These are phyloP conservation scores for Cunninghamia lanceolata DNA, from an alignment of 75 land plant species.

Conservation along the genomic window DNA sequence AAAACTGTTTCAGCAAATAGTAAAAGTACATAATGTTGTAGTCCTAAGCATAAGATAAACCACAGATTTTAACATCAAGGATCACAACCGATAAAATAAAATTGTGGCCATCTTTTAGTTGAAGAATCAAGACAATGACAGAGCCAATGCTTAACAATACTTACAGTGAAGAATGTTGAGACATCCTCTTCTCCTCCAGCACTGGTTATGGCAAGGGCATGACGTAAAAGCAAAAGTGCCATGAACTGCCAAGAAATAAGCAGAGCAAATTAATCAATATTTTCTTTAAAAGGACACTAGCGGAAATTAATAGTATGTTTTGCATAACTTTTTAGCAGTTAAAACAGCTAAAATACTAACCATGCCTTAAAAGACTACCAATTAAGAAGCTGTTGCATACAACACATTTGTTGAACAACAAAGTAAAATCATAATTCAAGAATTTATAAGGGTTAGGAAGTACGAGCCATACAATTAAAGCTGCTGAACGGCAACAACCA, in stretches of 20 bases:
- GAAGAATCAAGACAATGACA: not conserved
- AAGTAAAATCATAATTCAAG: not conserved
- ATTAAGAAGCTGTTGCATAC: not conserved
- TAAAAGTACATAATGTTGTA: not conserved
- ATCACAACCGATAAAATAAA: not conserved
- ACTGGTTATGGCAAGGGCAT: constrained; percentile 16
- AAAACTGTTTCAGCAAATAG: not conserved
- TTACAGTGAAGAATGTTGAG: constrained; percentile 37
- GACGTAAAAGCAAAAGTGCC: constrained; percentile 21
- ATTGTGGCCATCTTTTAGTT: not conserved
- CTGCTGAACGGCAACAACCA: constrained; percentile 83
- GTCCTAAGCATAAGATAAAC: not conserved
- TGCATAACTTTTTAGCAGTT: not conserved
- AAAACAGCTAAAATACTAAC: not conserved
- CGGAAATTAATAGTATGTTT: not conserved
- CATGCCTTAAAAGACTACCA: not conserved
- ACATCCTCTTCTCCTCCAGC: constrained; percentile 24
- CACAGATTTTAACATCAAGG: not conserved
- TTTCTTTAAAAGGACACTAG: not conserved
- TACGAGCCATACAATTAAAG: constrained; percentile 58
- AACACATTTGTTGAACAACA: not conserved
- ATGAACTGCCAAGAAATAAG: constrained; percentile 17
- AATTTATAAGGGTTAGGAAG: no score
- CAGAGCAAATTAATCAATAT: not conserved
- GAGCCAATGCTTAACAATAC: not conserved